phyloP scores from a whole-genome alignment of 306 rosid genomes.

The Delonix regia region DNA sequence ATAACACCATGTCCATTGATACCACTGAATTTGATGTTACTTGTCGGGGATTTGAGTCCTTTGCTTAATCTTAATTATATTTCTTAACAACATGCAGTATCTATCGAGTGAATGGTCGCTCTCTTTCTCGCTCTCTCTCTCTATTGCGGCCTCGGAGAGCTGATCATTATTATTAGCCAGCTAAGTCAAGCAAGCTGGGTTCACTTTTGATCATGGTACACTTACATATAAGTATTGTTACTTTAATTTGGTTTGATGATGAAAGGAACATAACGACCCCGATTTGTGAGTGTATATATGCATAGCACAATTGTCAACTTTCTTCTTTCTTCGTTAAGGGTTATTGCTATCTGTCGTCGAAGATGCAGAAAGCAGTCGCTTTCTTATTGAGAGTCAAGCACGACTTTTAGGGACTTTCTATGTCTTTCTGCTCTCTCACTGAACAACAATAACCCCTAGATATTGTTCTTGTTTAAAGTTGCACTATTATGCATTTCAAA shows the following conservation, averaged over 20 bases:
- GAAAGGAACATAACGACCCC: constrained; percentile 23
- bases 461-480: constrained; percentile 13
- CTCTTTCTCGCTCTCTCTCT: constrained; percentile 34
- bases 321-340: neutral
- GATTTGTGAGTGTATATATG: neutral
- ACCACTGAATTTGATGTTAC: constrained; percentile 56
- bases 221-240: neutral
- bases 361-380: constrained; percentile 8
- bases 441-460: neutral
- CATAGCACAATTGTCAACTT: neutral
- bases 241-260: neutral
- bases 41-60: constrained; percentile 35
- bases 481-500: neutral
- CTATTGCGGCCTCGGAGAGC: neutral
- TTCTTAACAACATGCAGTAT: constrained; percentile 19
- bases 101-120: constrained; percentile 4
- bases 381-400: constrained; percentile 10
- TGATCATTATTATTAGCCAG: constrained; percentile 36
- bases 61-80: constrained; percentile 1
- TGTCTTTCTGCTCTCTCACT: constrained; percentile 28
- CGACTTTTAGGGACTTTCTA: constrained; percentile 27
- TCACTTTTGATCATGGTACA: constrained; percentile 18
- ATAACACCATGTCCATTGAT: constrained; percentile 21
- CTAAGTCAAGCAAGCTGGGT: constrained; percentile 22
- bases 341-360: neutral